These are phyloP conservation scores for Saccharomycopsis babjevae DNA, from an alignment of 805 yeast genomes.

Conservation along the genomic window DNA sequence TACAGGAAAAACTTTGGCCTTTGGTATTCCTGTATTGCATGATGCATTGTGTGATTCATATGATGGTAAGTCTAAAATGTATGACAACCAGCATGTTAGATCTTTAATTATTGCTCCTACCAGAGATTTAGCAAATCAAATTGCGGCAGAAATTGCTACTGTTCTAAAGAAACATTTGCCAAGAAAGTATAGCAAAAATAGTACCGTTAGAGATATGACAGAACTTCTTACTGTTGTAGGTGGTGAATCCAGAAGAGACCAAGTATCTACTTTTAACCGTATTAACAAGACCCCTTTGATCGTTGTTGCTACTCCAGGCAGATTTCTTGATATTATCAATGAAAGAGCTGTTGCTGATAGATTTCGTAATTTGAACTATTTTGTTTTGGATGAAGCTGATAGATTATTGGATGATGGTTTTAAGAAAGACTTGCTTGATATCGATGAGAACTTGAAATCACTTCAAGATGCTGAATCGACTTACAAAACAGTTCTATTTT, in stretches of 20 bases:
- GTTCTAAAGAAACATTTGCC: not conserved
- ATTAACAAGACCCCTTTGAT: constrained; percentile 39
- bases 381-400: constrained; percentile 89
- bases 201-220: constrained; percentile 17
- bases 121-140: constrained; percentile 61
- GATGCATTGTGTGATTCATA: constrained; percentile 31
- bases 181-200: not conserved
- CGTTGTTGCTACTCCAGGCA: constrained; percentile 84
- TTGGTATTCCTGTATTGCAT: constrained; percentile 70
- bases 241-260: constrained; percentile 40
- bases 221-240: constrained; percentile 55
- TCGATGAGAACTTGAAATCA: constrained; percentile 39
- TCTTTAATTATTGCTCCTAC: constrained; percentile 79
- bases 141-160: constrained; percentile 8
- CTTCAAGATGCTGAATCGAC: constrained; percentile 22
- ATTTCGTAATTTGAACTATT: constrained; percentile 40
- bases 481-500: constrained; percentile 64
- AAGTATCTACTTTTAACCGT: constrained; percentile 26
- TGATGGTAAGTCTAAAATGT: constrained; percentile 22
- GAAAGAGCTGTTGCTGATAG: constrained; percentile 34
- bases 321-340: constrained; percentile 53
- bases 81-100: constrained; percentile 33
- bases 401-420: constrained; percentile 76
- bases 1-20: constrained; percentile 89
- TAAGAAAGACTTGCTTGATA: constrained; percentile 49